These are phyloP conservation scores for Cyberlindnera mississippiensis DNA, from an alignment of 805 yeast species.

Conservation along the genomic window DNA sequence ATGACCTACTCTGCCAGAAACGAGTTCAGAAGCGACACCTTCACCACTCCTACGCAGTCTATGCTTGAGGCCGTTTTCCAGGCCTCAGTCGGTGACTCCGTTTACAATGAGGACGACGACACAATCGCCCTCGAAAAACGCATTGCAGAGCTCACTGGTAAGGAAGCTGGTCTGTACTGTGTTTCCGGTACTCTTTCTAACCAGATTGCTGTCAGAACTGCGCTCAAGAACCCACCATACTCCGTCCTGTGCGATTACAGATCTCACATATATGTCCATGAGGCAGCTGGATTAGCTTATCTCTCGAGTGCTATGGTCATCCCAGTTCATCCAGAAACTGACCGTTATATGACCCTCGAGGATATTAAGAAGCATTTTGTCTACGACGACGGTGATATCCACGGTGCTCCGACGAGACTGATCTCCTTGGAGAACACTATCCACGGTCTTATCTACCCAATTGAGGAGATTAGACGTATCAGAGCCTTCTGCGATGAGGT, in stretches of 20 bases:
- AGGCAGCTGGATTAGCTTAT: constrained; percentile 89
- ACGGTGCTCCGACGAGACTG: constrained; percentile 82
- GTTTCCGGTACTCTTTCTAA: constrained; percentile 89
- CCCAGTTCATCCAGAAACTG: constrained; percentile 77
- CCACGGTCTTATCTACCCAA: constrained; percentile 77
- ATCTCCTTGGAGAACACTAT: constrained; percentile 85
- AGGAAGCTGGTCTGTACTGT: constrained; percentile 77
- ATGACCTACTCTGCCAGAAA: constrained; percentile 30
- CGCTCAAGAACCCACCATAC: constrained; percentile 77
- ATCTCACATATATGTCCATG: constrained; percentile 77
- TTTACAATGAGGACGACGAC: constrained; percentile 78
- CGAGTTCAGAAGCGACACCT: constrained; percentile 76
- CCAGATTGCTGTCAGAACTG: constrained; percentile 78
- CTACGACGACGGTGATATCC: constrained; percentile 79
- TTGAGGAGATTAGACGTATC: constrained; percentile 71
- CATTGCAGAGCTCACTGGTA: constrained; percentile 69
- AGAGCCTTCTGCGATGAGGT: constrained; percentile 62
- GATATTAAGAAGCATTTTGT: constrained; percentile 62
- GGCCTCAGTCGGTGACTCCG: constrained; percentile 79
- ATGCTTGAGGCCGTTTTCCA: constrained; percentile 60
- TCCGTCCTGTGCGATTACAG: constrained; percentile 83
- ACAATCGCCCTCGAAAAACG: constrained; percentile 60
- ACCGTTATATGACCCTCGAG: constrained; percentile 70
- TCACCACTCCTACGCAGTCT: constrained; percentile 77
- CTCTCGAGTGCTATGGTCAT: constrained; percentile 89